phyloP scores from a whole-genome alignment of 441 rosid species.

The Daphne laureola region DNA sequence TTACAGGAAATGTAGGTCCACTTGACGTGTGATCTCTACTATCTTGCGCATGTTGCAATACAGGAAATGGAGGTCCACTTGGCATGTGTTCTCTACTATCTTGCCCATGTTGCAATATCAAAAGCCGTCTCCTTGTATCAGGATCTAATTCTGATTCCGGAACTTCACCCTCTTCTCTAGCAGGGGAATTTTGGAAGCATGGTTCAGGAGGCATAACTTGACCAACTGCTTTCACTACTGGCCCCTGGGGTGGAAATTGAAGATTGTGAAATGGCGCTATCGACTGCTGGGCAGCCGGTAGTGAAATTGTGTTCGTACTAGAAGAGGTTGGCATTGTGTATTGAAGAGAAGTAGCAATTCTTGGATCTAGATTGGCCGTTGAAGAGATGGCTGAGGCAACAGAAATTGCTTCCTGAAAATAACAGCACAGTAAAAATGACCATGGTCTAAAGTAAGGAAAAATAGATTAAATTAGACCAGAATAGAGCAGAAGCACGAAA shows the following conservation, averaged over 20 bases:
- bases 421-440: constrained; percentile 4
- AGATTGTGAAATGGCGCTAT: constrained; percentile 36
- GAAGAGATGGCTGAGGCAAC: constrained; percentile 55
- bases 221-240: constrained; percentile 50
- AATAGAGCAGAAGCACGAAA: not conserved
- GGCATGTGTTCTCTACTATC: constrained; percentile 69
- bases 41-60: constrained; percentile 96
- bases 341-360: constrained; percentile 49
- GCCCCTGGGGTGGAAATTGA: constrained; percentile 46
- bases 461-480: not conserved
- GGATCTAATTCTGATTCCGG: constrained; percentile 98
- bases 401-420: constrained; percentile 69
- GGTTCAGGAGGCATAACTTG: constrained; percentile 51
- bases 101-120: constrained; percentile 94
- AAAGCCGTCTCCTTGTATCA: constrained; percentile 90
- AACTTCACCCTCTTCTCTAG: constrained; percentile 98
- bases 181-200: constrained; percentile 85
- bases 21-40: constrained; percentile 55
- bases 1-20: constrained; percentile 62
- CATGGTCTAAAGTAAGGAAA: not conserved
- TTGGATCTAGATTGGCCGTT: constrained; percentile 52
- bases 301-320: constrained; percentile 28
- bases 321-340: constrained; percentile 58
- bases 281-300: constrained; percentile 41
- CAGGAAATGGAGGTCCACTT: constrained; percentile 60